Percentiles rank a stretch among this genome's conserved stretches.
These are phyloP conservation scores for Ustilago xerochloae DNA, from an alignment of 1,284 basidiomycete species.

Conservation along the genomic window DNA sequence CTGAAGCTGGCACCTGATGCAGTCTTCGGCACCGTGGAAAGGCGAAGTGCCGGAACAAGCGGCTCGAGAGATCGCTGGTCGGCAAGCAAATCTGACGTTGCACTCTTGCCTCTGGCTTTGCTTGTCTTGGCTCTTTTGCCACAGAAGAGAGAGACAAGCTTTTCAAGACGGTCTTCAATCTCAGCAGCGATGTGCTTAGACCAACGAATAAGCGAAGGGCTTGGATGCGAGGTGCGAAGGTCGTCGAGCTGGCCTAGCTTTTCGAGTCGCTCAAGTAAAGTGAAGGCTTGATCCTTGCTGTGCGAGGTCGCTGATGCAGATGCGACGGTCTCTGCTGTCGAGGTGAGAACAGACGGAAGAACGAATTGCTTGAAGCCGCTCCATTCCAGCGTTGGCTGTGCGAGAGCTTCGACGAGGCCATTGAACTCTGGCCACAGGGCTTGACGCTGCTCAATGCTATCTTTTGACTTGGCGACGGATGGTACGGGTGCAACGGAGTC, in stretches of 20 bases:
- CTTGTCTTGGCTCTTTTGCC: neutral
- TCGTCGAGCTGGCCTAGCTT: conserved; percentile 43
- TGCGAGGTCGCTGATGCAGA: conserved; percentile 15
- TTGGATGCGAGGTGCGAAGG: conserved; percentile 26
- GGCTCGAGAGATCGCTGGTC: conserved; percentile 26
- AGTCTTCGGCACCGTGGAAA: conserved; percentile 28
- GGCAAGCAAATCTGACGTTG: conserved; percentile 2
- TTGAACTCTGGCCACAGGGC: conserved; percentile 53
- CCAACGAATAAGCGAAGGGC: conserved; percentile 46
- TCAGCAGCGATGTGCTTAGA: conserved; percentile 39
- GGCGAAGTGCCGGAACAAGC: conserved; percentile 41
- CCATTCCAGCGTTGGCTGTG: conserved; percentile 52
- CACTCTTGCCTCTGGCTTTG: conserved; percentile 7
- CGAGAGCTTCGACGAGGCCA: conserved; percentile 56
- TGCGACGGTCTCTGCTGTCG: conserved; percentile 47
- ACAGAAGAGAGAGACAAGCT: conserved; percentile 33
- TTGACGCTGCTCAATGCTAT: conserved; percentile 27
- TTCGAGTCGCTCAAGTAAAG: conserved; percentile 55
- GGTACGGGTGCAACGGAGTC: conserved; percentile 46
- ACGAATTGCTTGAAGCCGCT: conserved; percentile 61
- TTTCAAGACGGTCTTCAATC: conserved; percentile 27
- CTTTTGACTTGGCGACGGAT: conserved; percentile 17
- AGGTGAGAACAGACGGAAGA: conserved; percentile 56
- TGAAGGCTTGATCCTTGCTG: conserved; percentile 49
- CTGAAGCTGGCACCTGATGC: conserved; percentile 14